Evolutionary conservation across 2,329 filamentous ascomycete species (phyloP), one percentile per base, ranked within the genome.

Genomic region (Arachnomyces sp.): DNA sequence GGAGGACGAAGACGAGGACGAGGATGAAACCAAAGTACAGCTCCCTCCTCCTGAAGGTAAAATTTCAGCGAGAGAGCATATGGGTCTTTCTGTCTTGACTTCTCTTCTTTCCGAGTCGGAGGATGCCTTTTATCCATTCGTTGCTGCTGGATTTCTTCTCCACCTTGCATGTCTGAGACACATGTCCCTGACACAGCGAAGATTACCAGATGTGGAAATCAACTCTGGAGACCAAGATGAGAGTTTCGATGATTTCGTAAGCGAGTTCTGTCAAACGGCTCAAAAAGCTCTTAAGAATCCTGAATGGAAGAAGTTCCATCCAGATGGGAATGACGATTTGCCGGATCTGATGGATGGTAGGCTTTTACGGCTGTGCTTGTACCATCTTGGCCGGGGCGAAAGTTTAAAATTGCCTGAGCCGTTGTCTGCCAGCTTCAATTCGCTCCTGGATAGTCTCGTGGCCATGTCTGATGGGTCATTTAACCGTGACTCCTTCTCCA

Each of bases 261-360:
- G 5, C 21, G 21, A 25, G 9, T 25, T 25, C 21, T 25, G 21
- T 9, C 21, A 54, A 15, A 54, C 55, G 14, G 62, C 64, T 9
- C 52, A 55, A 18, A 48, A 44, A 29, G 49, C 70, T 31, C 48
- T 75, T 42, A 51, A 52, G 14, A 63, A 59, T 14, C 43, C 47
- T 36, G 52, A 42, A 18, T 74, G 59, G 67, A 50, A 40, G 37
- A 50, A 51, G 9, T 53, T 51, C 31, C 51, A 61, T 31, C 36
- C 40, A 3, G 34, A 50, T 9, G 44, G 43, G 21, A 38, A 43
- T 7, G 70, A 66, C 48, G 72, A 78, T 51, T 52, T 77, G 4
- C 64, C 64, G 12, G 77, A 81, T 52, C 55, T 75, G 4, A 53
- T 80, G 11, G 77, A 80, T 54, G 77, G 77, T 5, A 64, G 74